Conservation (phyloP, 2,329 filamentous ascomycete species). For the Truncatella angustata region DNA sequence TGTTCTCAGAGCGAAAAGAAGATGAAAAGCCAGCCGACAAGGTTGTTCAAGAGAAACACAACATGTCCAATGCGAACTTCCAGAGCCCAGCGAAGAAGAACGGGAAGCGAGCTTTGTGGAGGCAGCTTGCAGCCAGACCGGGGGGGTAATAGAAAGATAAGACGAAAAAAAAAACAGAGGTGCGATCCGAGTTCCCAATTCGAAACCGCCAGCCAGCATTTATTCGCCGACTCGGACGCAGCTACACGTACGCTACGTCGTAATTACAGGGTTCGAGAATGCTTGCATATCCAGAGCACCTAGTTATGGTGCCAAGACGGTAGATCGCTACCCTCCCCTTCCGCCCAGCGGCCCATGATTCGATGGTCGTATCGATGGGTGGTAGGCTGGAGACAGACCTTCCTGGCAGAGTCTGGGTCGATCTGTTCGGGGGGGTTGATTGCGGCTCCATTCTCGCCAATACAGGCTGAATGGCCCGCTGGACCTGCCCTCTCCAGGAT, state of each 20-base stretch:
- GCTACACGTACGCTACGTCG: not conserved
- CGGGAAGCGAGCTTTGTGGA: not conserved
- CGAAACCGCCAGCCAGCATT: slow-evolving; percentile 3
- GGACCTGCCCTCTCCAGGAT: slow-evolving; percentile 3
- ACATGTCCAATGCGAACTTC: not conserved
- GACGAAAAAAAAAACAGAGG: slow-evolving; percentile 5
- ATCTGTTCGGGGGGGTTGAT: slow-evolving; percentile 7
- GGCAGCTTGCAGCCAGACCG: too few species aligned
- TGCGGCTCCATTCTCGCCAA: slow-evolving; percentile 10
- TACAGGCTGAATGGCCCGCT: not conserved
- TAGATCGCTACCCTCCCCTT: not conserved
- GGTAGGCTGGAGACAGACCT: not conserved
- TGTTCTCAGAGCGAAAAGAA: not conserved
- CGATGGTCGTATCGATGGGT: not conserved
- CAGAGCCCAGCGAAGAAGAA: not conserved
- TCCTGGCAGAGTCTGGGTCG: not conserved
- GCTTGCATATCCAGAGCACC: not conserved
- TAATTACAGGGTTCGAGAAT: not conserved
- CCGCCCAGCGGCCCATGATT: not conserved
- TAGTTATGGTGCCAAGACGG: slow-evolving; percentile 7
- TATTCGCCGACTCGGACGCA: not conserved
- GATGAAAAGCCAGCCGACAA: not conserved
- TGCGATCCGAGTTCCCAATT: slow-evolving; percentile 5
- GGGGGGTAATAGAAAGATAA: not conserved
- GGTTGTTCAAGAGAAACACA: not conserved